These are phyloP conservation scores for Glycyrrhiza uralensis DNA, from an alignment of 306 rosid genomes.

Conservation along the genomic window DNA sequence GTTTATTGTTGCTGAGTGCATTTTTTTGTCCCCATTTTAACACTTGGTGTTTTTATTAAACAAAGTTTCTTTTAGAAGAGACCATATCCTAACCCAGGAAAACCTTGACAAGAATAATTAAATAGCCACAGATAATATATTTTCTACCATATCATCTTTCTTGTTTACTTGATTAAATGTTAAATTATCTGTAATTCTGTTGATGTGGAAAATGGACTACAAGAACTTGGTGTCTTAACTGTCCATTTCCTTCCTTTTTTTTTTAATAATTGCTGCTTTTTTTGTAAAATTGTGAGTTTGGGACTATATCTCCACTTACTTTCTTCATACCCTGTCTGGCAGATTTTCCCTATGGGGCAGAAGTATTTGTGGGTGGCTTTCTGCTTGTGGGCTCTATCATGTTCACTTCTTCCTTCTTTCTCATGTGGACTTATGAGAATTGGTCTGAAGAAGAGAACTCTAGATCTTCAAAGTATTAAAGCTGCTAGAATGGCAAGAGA, in stretches of 20 bases:
- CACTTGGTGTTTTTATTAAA: no score
- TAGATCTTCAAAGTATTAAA: conserved; percentile 55
- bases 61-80: neutral
- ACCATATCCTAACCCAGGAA: neutral
- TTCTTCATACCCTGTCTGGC: conserved; percentile 5
- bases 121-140: neutral
- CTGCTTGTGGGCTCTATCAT: conserved; percentile 58
- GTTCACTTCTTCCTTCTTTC: conserved; percentile 54
- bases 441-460: conserved; percentile 60
- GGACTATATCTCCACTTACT: neutral
- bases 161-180: neutral
- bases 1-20: neutral
- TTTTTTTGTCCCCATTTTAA: neutral
- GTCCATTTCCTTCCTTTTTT: neutral
- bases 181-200: neutral
- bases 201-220: neutral
- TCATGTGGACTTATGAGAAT: conserved; percentile 62
- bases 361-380: conserved; percentile 42
- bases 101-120: neutral
- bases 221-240: neutral
- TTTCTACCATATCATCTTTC: neutral
- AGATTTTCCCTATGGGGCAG: conserved; percentile 51
- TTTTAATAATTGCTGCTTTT: neutral
- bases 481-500: conserved; percentile 48
- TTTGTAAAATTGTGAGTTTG: conserved; percentile 12